A percentile compares a stretch with the other conserved stretches of the same genome.
Conservation (phyloP, 805 yeast genomes). For the Ogataea parapolymorpha region DNA sequence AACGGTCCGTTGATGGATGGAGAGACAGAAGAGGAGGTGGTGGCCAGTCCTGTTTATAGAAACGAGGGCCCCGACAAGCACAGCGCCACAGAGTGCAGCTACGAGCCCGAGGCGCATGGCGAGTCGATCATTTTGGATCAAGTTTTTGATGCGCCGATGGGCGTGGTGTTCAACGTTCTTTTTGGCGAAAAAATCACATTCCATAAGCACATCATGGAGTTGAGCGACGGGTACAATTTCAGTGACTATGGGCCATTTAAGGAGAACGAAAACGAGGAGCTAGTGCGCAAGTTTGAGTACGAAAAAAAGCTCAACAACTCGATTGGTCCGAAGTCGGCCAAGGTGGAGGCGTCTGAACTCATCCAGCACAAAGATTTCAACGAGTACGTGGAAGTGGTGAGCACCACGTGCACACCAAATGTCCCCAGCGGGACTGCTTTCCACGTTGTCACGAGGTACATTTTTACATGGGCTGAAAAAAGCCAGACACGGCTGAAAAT, state of each 20-base stretch:
- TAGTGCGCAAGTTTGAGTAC: conserved; percentile 58
- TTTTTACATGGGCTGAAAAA: conserved; percentile 68
- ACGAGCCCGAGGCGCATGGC: conserved; percentile 41
- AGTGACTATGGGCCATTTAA: conserved; percentile 36
- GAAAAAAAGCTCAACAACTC: conserved; percentile 73
- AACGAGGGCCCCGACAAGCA: conserved; percentile 64
- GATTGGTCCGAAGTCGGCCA: conserved; percentile 91
- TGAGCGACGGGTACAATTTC: conserved; percentile 47
- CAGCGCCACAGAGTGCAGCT: conserved; percentile 49
- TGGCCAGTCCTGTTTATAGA: conserved; percentile 22
- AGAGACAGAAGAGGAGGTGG: conserved; percentile 26
- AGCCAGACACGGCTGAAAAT: conserved; percentile 58
- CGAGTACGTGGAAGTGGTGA: conserved; percentile 55
- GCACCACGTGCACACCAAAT: conserved; percentile 77
- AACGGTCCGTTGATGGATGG: conserved; percentile 23
- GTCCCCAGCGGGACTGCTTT: conserved; percentile 92
- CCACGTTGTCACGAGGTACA: conserved; percentile 66
- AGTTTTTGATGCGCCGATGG: conserved; percentile 67
- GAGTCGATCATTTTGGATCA: conserved; percentile 53
- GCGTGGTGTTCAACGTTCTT: conserved; percentile 63
- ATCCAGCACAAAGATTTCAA: conserved; percentile 54
- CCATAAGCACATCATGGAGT: conserved; percentile 37
- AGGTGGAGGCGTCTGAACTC: conserved; percentile 55
- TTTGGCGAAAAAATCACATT: conserved; percentile 58
- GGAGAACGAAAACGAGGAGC: conserved; percentile 38